These are phyloP conservation scores for Globisporangium nagaii DNA, from an alignment of 352 stramenopile genomes.

Conservation along the genomic window DNA sequence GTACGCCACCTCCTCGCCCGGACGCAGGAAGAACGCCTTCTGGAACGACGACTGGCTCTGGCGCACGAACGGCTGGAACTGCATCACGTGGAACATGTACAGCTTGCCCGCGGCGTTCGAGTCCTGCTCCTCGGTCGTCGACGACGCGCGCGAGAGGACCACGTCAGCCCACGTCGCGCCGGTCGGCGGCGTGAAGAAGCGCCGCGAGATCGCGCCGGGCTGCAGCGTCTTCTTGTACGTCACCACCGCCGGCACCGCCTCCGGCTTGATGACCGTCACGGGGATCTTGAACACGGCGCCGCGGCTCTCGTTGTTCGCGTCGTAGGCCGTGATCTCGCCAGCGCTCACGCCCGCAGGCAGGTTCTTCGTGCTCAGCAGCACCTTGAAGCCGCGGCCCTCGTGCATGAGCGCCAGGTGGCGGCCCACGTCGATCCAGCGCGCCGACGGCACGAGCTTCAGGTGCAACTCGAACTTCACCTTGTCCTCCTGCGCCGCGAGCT, in stretches of 20 bases:
- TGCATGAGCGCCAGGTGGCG: constrained; percentile 86
- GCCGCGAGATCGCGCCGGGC: constrained; percentile 65
- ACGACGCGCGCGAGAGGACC: constrained; percentile 45
- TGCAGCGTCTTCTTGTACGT: constrained; percentile 46
- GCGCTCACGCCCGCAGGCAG: constrained; percentile 82
- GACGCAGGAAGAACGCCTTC: constrained; percentile 64
- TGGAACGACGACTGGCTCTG: constrained; percentile 69
- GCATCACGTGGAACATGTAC: constrained; percentile 86
- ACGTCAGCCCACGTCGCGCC: constrained; percentile 87
- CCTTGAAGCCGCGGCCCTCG: constrained; percentile 81
- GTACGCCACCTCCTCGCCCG: constrained; percentile 55
- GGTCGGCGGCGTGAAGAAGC: constrained; percentile 73
- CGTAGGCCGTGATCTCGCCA: constrained; percentile 80
- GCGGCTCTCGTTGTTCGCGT: constrained; percentile 49
- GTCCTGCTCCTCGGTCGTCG: constrained; percentile 33
- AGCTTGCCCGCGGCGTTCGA: constrained; percentile 64
- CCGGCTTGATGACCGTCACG: constrained; percentile 86
- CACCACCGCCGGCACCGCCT: constrained; percentile 27
- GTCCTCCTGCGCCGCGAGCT: constrained; percentile 67
- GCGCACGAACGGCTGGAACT: constrained; percentile 85
- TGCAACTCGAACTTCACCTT: constrained; percentile 89
- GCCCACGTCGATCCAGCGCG: constrained; percentile 86
- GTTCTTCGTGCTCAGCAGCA: constrained; percentile 83
- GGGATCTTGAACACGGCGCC: constrained; percentile 88
- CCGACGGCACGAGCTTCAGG: constrained; percentile 73